A percentile compares a stretch with the other conserved stretches of the same genome.
Evolutionary conservation across 2,329 filamentous ascomycete species (phyloP).

Genomic region (Fusarium verticillioides): DNA sequence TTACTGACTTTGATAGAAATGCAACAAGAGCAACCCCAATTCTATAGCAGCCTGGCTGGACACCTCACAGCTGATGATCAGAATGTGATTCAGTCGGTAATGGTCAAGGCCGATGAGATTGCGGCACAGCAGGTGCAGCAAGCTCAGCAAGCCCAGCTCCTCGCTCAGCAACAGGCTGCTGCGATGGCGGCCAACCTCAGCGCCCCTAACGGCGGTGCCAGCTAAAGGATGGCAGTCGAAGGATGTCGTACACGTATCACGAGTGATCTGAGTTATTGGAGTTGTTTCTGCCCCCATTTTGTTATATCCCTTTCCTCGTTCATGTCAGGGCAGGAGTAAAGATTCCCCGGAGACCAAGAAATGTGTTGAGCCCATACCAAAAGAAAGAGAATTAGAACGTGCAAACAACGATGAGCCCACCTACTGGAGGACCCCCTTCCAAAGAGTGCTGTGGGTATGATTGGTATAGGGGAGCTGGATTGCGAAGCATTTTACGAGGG

Average conservation of each 20-base stretch:
- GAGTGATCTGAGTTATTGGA: conserved; percentile 40
- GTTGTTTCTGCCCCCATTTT: conserved; percentile 41
- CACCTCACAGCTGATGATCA: conserved; percentile 85
- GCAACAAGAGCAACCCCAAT: conserved; percentile 89
- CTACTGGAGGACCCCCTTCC: conserved; percentile 33
- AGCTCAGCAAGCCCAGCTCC: conserved; percentile 44
- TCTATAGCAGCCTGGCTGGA: conserved; percentile 83
- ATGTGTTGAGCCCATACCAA: conserved; percentile 42
- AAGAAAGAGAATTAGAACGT: conserved; percentile 47
- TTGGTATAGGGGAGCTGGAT: conserved; percentile 30
- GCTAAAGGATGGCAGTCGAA: conserved; percentile 22
- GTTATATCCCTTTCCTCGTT: conserved; percentile 45
- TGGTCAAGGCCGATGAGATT: conserved; percentile 69
- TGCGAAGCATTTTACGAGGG: background rate
- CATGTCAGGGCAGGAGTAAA: conserved; percentile 43
- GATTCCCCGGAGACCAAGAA: conserved; percentile 45
- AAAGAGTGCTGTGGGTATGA: conserved; percentile 44
- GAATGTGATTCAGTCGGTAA: conserved; percentile 79
- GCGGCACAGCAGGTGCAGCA: conserved; percentile 48
- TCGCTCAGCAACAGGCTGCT: conserved; percentile 46
- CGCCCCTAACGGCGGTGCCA: conserved; percentile 43
- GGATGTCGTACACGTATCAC: background rate
- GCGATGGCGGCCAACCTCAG: conserved; percentile 31
- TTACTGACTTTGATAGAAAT: conserved; percentile 68
- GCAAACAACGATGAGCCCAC: conserved; percentile 45